Base-by-base conservation (phyloP, 495 filamentous ascomycete species). In the Penicillium chermesinum region DNA sequence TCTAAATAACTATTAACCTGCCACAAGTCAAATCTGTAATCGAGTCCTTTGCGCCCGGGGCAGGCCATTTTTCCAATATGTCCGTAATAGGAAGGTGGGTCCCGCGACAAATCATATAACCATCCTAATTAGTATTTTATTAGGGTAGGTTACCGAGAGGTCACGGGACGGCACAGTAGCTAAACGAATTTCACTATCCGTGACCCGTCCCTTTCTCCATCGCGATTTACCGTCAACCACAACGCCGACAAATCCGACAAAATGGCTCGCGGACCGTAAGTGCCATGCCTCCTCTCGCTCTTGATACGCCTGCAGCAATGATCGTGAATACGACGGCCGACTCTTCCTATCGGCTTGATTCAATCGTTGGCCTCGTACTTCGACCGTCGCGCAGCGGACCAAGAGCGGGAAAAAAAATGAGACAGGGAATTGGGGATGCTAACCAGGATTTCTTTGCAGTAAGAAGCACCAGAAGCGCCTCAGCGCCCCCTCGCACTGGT, bases 401-500 rank as follows among this genome's bases (percentile, higher is more conserved):
- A 13, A 3, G 38, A 15, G n/a, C 38, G 8, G 41, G 41, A 48
- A 38, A 47, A 38, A 46, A 9, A 32, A 14, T 20, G 10, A 12
- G 9, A 42, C 30, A 16, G 1, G 7, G 17, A 35, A 33, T 15
- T 14, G 38, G 56, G 44, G 41, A 48, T 50, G 60, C 70, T 72
- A 54, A 75, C 58, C 39, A 7, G 35, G 40, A 66, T 69, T 58
- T 20, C 44, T 46, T 44, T 56, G 67, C 70, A 95, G 89, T 67
- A 95, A 91, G 83, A 98, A 98, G 83, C 94, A 98, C 77, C 90
- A 96, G 73, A 97, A 98, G 91, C 89, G 93, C 81, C 82, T 97
- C 65, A 91, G 87, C 72, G 93, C 93, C 70, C 93, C 93, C 62
- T 91, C 87, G 71, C 93, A 97, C 83, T 98, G 94, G 93, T 88